phyloP scores from a whole-genome alignment of 352 stramenopile species.

The Salisapilia sapeloensis region DNA sequence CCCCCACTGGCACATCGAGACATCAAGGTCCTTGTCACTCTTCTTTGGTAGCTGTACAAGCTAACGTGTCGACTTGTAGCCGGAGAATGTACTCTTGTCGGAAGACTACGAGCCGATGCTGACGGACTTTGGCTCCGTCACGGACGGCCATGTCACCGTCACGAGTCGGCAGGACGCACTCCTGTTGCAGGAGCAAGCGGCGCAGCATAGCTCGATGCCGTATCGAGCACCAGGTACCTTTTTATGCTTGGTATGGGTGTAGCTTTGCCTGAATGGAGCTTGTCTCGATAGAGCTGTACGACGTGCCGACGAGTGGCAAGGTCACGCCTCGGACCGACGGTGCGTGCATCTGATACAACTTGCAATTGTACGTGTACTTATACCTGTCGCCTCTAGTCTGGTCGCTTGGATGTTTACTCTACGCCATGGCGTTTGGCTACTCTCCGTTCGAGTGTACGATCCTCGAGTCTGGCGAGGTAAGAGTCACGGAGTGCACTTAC shows the following conservation, averaged over 20 bases:
- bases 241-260: neutral
- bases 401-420: conserved; percentile 81
- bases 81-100: conserved; percentile 76
- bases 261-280: too few species aligned
- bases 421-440: conserved; percentile 80
- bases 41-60: neutral
- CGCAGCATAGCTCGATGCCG: conserved; percentile 71
- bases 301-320: conserved; percentile 47
- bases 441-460: conserved; percentile 82
- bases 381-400: conserved; percentile 31
- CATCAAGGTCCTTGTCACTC: conserved; percentile 50
- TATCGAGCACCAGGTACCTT: conserved; percentile 63
- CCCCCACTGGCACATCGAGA: conserved; percentile 70
- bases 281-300: conserved; percentile 53
- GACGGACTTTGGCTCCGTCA: conserved; percentile 80
- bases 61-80: conserved; percentile 10
- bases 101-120: conserved; percentile 64
- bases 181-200: conserved; percentile 70
- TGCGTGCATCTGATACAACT: conserved; percentile 3
- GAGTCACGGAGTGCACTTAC: conserved; percentile 74
- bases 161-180: conserved; percentile 58
- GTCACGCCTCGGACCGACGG: conserved; percentile 66
- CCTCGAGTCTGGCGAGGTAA: conserved; percentile 36
- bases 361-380: neutral
- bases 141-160: conserved; percentile 39